Percentiles rank a stretch among this genome's conserved stretches.
phyloP scores from a whole-genome alignment of 2,329 filamentous ascomycete genomes.

The Talaromyces verruculosus region DNA sequence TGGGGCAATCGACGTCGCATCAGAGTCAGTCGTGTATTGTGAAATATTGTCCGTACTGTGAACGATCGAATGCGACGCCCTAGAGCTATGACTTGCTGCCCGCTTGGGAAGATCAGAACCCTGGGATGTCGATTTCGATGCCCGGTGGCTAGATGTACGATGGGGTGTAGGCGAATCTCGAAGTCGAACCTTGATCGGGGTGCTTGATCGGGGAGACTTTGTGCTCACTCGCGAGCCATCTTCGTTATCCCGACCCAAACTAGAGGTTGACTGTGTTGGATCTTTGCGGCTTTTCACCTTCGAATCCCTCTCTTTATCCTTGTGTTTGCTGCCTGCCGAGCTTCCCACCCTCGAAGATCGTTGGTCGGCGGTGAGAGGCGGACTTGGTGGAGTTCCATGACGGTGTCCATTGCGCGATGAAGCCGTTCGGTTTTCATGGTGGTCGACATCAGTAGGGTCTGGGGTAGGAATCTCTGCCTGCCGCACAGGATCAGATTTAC shows the following conservation, averaged over 20 bases:
- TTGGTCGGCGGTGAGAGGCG: conserved; percentile 49
- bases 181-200: conserved; percentile 40
- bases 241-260: conserved; percentile 41
- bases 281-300: conserved; percentile 40
- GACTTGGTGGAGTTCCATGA: conserved; percentile 46
- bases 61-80: conserved; percentile 37
- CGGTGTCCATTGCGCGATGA: conserved; percentile 31
- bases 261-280: conserved; percentile 45
- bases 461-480: conserved; percentile 59
- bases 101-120: conserved; percentile 35
- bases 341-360: conserved; percentile 39
- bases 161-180: conserved; percentile 36
- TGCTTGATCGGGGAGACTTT: conserved; percentile 40
- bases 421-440: conserved; percentile 28
- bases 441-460: conserved; percentile 66
- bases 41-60: conserved; percentile 34
- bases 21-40: conserved; percentile 44
- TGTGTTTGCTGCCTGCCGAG: conserved; percentile 26
- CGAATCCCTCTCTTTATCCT: conserved; percentile 33
- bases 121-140: conserved; percentile 35
- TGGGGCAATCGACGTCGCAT: conserved; percentile 49
- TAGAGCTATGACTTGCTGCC: conserved; percentile 32
- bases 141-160: conserved; percentile 38
- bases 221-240: conserved; percentile 36
- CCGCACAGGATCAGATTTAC: conserved; percentile 44